Evolutionary conservation across 225 moss, liverwort and hornwort species (phyloP), one percentile per base, ranked within the genome.

Genomic region (Sphagnum contortum): DNA sequence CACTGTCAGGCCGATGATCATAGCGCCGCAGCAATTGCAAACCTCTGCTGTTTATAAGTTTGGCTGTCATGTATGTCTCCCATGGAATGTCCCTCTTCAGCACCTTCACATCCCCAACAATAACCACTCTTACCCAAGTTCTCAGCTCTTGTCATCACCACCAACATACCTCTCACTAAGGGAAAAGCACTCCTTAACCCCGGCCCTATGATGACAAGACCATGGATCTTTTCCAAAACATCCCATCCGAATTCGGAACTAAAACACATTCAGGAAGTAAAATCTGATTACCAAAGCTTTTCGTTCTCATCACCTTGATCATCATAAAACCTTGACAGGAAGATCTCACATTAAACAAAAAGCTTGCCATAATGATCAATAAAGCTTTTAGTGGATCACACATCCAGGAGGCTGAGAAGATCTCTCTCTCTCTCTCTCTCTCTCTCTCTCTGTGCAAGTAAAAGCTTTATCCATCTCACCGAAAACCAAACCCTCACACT

Each of bases 31-130:
- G 88, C 54, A 92, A 76, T 73, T 83, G 90, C 80, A 96, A 80
- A 48, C 83, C 92, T 53, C 80, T 91, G 72, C 82, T 67, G 48
- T 64, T 84, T 61, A 98, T 98, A 62, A 93, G 76, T 75, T 93
- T 98, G 65, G 98, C 81, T 0, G 79, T 81, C 93, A 86, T 81
- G 81, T 98, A 98, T 48, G 85, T 98, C 66, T 98, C 98, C 98
- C 98, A 98, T 75, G 98, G 92, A 69, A 98, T 98, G 66, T 93
- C 93, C 69, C 91, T 77, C 65, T 79, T 91, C 71, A 98, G 72
- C 61, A 93, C 94, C 91, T 89, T 59, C 67, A 66, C n/a, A 29
- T 9, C 6, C n/a, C n/a, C n/a, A n/a, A n/a, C n/a, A n/a, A n/a
- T n/a, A n/a, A 52, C 52, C 52, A 6, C 9, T 52, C 52, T 29